Percentiles rank a stretch among this genome's conserved stretches.
Evolutionary conservation across 345 rosid species (phyloP).

Genomic region (Zanthoxylum bungeanum): DNA sequence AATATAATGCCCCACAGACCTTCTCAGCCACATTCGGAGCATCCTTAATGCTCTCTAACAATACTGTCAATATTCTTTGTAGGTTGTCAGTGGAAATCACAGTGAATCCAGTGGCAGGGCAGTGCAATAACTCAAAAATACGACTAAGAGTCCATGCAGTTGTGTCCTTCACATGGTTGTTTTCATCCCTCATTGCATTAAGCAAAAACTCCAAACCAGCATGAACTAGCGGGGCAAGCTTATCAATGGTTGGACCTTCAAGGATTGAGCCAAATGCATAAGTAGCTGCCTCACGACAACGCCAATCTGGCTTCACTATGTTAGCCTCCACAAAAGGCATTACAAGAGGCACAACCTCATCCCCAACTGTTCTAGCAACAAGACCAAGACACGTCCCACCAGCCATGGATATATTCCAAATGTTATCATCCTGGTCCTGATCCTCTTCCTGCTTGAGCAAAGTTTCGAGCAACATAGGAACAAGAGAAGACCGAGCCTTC

Average conservation of each 20-base stretch:
- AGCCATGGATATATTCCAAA: conserved; percentile 95
- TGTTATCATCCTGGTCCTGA: conserved; percentile 83
- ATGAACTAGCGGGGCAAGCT: conserved; percentile 75
- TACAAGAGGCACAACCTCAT: conserved; percentile 79
- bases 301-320: conserved; percentile 76
- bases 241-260: conserved; percentile 80
- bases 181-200: conserved; percentile 71
- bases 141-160: conserved; percentile 96
- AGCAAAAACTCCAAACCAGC: conserved; percentile 81
- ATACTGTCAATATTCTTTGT: conserved; percentile 50
- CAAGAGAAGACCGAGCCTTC: conserved; percentile 75
- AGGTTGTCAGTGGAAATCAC: conserved; percentile 67
- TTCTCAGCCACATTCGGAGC: conserved; percentile 88
- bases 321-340: conserved; percentile 89
- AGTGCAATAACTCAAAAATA: conserved; percentile 83
- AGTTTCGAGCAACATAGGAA: conserved; percentile 81
- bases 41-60: conserved; percentile 74
- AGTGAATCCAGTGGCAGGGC: conserved; percentile 65
- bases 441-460: conserved; percentile 92
- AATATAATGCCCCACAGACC: conserved; percentile 92
- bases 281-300: conserved; percentile 87
- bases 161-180: conserved; percentile 91
- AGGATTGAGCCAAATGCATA: conserved; percentile 92
- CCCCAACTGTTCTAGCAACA: conserved; percentile 93
- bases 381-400: conserved; percentile 98